A percentile compares a stretch with the other conserved stretches of the same genome.
Evolutionary conservation across 768 basidiomycete genomes (phyloP).

Genomic region (Xerocomellus chrysenteron): DNA sequence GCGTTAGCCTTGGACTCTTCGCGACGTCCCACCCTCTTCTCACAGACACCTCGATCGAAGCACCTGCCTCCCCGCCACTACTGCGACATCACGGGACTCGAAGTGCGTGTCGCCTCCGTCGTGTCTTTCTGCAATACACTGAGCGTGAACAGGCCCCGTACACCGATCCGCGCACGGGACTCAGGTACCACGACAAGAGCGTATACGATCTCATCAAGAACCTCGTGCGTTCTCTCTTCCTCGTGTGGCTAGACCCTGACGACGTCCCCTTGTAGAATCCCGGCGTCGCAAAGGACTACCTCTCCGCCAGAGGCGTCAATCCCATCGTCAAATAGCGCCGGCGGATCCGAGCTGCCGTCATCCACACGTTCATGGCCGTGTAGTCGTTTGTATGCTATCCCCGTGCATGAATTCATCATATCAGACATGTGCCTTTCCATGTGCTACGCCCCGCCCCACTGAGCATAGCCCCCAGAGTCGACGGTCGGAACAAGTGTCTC

Average conservation of each 20-base stretch:
- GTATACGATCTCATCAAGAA: constrained; percentile 80
- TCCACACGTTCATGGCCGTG: background rate
- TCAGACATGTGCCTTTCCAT: no score
- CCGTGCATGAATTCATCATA: no score
- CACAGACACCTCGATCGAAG: constrained; percentile 77
- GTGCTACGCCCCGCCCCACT: no score
- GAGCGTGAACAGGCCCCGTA: constrained; percentile 56
- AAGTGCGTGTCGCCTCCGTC: constrained; percentile 40
- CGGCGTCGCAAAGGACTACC: constrained; percentile 73
- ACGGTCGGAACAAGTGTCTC: no score
- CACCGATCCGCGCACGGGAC: constrained; percentile 74
- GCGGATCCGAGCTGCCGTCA: no score
- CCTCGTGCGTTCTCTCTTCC: constrained; percentile 43
- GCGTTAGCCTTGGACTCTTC: constrained; percentile 16
- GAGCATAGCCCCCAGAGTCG: no score
- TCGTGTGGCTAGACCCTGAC: background rate
- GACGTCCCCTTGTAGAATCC: constrained; percentile 39
- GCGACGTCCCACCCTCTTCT: background rate
- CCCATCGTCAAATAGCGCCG: constrained; percentile 42
- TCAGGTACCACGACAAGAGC: constrained; percentile 82
- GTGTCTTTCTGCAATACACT: no score
- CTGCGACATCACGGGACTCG: constrained; percentile 85
- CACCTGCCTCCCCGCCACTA: constrained; percentile 71
- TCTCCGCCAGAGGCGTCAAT: constrained; percentile 54
- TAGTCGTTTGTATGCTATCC: background rate